Evolutionary conservation across 257 asterid species (phyloP).

Genomic region (Solanum phureja): DNA sequence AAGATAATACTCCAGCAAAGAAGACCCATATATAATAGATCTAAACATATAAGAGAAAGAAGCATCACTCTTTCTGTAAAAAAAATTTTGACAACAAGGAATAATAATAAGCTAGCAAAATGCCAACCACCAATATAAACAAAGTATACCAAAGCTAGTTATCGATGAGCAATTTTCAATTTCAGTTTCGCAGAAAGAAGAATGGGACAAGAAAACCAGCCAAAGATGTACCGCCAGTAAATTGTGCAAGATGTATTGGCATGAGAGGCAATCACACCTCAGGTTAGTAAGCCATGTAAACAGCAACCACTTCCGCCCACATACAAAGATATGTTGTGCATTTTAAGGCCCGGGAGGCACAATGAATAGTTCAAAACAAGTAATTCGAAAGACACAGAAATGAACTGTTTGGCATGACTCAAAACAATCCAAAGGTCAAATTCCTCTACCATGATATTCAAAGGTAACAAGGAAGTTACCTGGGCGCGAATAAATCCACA

Average conservation of each 20-base stretch:
- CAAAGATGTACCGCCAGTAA: not conserved
- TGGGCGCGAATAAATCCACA: slow-evolving; percentile 89
- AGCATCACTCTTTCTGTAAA: not conserved
- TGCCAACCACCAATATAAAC: not conserved
- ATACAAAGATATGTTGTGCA: not conserved
- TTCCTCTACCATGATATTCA: not conserved
- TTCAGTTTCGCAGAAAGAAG: not conserved
- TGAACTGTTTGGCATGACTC: not conserved
- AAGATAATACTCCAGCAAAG: not conserved
- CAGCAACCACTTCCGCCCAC: not conserved
- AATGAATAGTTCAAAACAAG: not conserved
- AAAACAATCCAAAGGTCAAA: not conserved
- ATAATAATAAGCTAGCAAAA: not conserved
- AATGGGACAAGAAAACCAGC: not conserved
- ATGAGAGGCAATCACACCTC: not conserved
- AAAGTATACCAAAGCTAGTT: not conserved
- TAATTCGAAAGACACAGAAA: not conserved
- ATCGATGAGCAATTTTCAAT: not conserved
- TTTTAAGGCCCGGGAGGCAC: not conserved
- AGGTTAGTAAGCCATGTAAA: not conserved
- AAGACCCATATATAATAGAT: too few relatives aligned
- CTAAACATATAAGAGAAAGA: not conserved
- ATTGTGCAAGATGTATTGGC: not conserved
- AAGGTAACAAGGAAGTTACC: slow-evolving; percentile 12
- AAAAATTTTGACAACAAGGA: not conserved